Evolutionary conservation across 495 filamentous ascomycete genomes (phyloP).

Genomic region (Penicillium flavigenum): DNA sequence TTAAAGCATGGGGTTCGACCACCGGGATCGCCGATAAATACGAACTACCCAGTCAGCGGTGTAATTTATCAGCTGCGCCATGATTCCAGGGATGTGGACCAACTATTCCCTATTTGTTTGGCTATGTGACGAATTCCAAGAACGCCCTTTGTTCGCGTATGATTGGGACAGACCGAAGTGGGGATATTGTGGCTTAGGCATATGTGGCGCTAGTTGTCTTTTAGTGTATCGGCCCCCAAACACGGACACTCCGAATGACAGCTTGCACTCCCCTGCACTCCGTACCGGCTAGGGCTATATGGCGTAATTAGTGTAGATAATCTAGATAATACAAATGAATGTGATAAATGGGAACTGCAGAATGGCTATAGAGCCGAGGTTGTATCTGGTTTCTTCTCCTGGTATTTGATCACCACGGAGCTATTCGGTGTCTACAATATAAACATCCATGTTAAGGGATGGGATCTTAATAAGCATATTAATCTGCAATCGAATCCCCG

Average conservation of each 20-base stretch:
- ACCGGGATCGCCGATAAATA: slow-evolving; percentile 29
- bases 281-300: slow-evolving; percentile 18
- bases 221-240: slow-evolving; percentile 17
- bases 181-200: slow-evolving; percentile 21
- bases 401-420: background rate
- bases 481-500: background rate
- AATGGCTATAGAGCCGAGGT: background rate
- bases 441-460: background rate
- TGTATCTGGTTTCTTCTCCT: background rate
- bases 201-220: slow-evolving; percentile 19
- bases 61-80: slow-evolving; percentile 28
- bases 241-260: slow-evolving; percentile 21
- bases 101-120: background rate
- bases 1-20: background rate
- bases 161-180: background rate
- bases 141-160: background rate
- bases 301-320: slow-evolving; percentile 1
- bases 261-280: background rate
- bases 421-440: background rate
- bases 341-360: background rate
- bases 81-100: slow-evolving; percentile 6
- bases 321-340: background rate
- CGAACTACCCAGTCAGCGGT: slow-evolving; percentile 19
- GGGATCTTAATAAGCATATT: background rate
- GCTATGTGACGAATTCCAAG: background rate